Base-by-base conservation (phyloP, 768 basidiomycete genomes). In the Amanita rimosa region DNA sequence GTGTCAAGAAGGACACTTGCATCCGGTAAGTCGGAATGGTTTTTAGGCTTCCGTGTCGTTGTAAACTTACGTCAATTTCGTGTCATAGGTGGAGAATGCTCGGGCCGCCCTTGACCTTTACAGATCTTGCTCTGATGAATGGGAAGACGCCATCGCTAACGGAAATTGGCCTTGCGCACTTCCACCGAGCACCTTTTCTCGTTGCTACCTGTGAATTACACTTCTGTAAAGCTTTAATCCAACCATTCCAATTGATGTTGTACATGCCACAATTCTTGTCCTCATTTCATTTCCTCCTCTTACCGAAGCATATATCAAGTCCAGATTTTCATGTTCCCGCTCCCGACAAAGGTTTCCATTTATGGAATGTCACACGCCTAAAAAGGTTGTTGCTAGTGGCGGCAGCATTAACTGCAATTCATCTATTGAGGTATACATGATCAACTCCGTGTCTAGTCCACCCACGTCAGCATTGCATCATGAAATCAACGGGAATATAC, bases 161-260 rank as follows among this genome's bases (percentile, higher is more conserved):
- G 78, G 75, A 8, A 77, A 80, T 52, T 90, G 87, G 87, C 86
- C 87, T 1, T 82, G 76, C 50, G 70, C 71, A 47, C 74, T 90
- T 43, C 85, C 87, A 31, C 87, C 87, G 0, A 80, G 78, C 62
- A 79, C 80, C 7, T 90, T 85, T 64, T 87, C 87, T 46, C 76
- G 85, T 54, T 90, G 85, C 61, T 90, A 87, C 59, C 62, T 77
- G 46, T 87, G 60, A 26, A 17, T 31, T 7, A n/a, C 16, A 19
- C 53, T 53, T 50, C 33, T 37, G 33, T 36, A 24, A n/a, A 21
- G 10, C 35, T 31, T 49, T 31, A 35, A 45, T 19, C 40, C 11
- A 24, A 36, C 26, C 35, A 13, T 46, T 33, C 22, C 33, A 42
- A 27, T 6, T 35, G 26, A 27, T 46, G 24, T 46, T 46, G 35